Percentiles rank a stretch among this genome's conserved stretches.
phyloP scores from a whole-genome alignment of 495 filamentous ascomycete genomes.

The Massariosphaeria phaeospora region DNA sequence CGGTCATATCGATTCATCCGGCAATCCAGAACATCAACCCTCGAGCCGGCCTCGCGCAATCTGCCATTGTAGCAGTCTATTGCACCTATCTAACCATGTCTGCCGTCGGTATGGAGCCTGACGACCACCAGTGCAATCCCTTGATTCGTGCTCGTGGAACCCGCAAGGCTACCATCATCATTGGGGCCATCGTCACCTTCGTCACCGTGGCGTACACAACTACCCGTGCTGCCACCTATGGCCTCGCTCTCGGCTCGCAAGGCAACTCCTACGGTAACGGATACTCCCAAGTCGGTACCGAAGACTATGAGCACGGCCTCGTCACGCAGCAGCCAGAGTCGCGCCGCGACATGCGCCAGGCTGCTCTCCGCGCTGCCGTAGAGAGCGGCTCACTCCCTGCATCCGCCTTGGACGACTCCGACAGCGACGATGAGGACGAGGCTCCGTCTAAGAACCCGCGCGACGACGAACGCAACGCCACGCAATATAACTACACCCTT shows the following conservation, averaged over 20 bases:
- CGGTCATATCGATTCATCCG: constrained; percentile 82
- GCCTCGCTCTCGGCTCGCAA: constrained; percentile 70
- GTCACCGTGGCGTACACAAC: constrained; percentile 96
- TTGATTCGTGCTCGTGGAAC: constrained; percentile 82
- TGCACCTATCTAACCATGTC: constrained; percentile 99
- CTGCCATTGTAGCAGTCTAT: constrained; percentile 95
- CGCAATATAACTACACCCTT: constrained; percentile 92
- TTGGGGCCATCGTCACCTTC: constrained; percentile 95
- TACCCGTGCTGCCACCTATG: constrained; percentile 91
- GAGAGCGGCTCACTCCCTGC: constrained; percentile 87
- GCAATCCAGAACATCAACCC: constrained; percentile 87
- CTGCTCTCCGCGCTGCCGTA: constrained; percentile 85
- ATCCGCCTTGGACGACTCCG: constrained; percentile 77
- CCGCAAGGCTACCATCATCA: constrained; percentile 79
- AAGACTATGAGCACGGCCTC: constrained; percentile 76
- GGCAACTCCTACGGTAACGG: constrained; percentile 45
- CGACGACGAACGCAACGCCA: constrained; percentile 83
- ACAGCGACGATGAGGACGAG: constrained; percentile 58
- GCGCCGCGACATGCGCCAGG: constrained; percentile 85
- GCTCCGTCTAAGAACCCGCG: constrained; percentile 49
- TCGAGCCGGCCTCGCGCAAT: constrained; percentile 88
- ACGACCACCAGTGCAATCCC: constrained; percentile 92
- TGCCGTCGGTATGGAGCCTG: constrained; percentile 96
- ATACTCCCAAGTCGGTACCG: constrained; percentile 55
- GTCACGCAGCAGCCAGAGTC: constrained; percentile 78